Evolutionary conservation across 768 basidiomycete genomes (phyloP), one percentile per base, ranked within the genome.

Genomic region (Suillus alpinus): DNA sequence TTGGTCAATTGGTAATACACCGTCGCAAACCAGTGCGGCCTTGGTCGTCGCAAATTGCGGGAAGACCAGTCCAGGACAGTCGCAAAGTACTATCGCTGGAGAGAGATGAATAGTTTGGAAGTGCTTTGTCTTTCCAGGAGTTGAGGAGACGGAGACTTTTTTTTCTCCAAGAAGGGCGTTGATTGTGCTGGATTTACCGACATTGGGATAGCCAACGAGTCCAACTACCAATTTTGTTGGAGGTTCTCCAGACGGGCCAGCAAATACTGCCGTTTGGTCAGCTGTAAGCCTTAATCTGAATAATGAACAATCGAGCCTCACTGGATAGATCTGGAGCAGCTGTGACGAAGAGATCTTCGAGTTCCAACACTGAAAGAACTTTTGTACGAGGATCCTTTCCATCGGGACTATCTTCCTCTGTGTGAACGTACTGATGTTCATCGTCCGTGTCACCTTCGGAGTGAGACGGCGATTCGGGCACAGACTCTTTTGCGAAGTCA

Each of bases 101-200:
- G 94, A 95, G n/a, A 99, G 83, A 68, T 94, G 86, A 67, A 98
- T 95, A 0, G 97, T 98, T 75, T 99, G 97, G 77, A 98, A 98
- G 75, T 99, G 96, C 71, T 99, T 99, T 14, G 97, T 99, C 77
- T 98, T 92, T 63, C 97, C 97, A 0, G 97, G 97, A 0, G 97
- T 99, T 0, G 96, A 88, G 4, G 96, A 98, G 31, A 99, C 97
- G 70, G 94, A 97, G 64, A 99, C 97, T 81, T 92, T 94, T 79
- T 97, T 96, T 72, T 94, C 91, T 40, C 96, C 97, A 6, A 99
- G 81, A 7, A 99, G 82, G 6, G 96, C 91, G 72, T 99, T 99
- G 69, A 99, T 95, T 6, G 97, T 95, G 62, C 94, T 95, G 0
- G 96, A 98, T 76, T 99, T 99, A 16, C 97, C 97, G 26, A 98